Conservation (phyloP, 768 basidiomycete species). For the Termitomyces eurrhizus region DNA sequence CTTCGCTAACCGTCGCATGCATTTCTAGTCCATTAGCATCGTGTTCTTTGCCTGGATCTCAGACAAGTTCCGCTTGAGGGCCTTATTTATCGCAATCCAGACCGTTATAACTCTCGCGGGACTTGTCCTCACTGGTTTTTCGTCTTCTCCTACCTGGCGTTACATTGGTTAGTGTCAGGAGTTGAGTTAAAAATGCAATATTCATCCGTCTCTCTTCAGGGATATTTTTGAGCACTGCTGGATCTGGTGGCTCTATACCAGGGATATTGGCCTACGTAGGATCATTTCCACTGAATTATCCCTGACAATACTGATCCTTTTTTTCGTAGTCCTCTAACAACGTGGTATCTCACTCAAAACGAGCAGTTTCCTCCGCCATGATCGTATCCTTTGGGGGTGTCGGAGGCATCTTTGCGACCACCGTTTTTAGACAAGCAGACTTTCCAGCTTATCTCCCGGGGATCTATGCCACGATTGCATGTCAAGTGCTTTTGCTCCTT, state of each 20-base stretch:
- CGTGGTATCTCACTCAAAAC: conserved; percentile 44
- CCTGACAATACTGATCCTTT: not conserved
- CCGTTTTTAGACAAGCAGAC: conserved; percentile 43
- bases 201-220: conserved; percentile 21
- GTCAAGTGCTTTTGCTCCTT: conserved; percentile 37
- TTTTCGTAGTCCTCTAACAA: conserved; percentile 43
- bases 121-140: conserved; percentile 37
- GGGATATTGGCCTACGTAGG: conserved; percentile 49
- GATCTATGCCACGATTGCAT: conserved; percentile 41
- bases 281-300: conserved; percentile 1
- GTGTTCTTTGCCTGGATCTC: conserved; percentile 45
- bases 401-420: conserved; percentile 45
- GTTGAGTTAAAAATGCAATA: not conserved
- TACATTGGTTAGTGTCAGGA: conserved; percentile 34
- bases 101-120: conserved; percentile 38
- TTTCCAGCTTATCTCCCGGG: conserved; percentile 44
- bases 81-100: conserved; percentile 39
- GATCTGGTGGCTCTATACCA: conserved; percentile 42
- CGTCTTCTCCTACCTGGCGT: conserved; percentile 29
- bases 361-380: conserved; percentile 43
- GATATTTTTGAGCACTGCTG: conserved; percentile 41
- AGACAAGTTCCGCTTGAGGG: conserved; percentile 40
- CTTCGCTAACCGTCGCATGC: conserved; percentile 4
- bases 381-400: conserved; percentile 46
- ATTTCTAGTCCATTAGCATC: conserved; percentile 31